Base-by-base conservation (phyloP, 2,329 filamentous ascomycete species). In the Neofusicoccum kwambonambiense region DNA sequence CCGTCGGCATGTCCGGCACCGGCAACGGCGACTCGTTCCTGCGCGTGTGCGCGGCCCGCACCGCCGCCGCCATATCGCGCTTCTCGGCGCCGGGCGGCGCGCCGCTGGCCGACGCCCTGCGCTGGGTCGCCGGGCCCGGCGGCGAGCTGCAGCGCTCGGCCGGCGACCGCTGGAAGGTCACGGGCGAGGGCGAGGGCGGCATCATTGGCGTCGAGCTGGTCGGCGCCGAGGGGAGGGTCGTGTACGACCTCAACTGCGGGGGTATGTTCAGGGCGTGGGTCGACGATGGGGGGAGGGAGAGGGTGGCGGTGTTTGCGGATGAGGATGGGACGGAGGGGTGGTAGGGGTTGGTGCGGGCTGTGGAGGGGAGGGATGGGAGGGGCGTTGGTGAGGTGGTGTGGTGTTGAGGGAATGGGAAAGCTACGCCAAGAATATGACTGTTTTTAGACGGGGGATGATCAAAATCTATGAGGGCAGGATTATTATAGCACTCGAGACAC, bases 11-110 rank as follows among this genome's bases (percentile, higher is more conserved):
- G 9, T 94, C 90, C 0, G 90, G 91, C 0, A 94, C 92, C 0
- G 93, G 93, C 0, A 96, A 97, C 70, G 93, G 93, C 0, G 93
- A 97, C 77, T 92, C 90, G 0, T 97, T 96, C 75, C 82, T 96
- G 15, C 87, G 92, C 3, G 50, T 87, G 2, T 85, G 83, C 13
- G 92, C 92, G 1, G 86, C 85, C 0, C 86, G 90, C 37, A 93
- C 90, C 0, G 87, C 89, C 0, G 89, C 87, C 1, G 87, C 91
- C 0, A 89, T 93, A 69, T 88, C 89, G 17, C 84, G 89, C 12
- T 95, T 90, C 77, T 78, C 80, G 1, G 51, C 68, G 1, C 66
- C 72, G 0, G 37, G 37, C 4, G 64, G 80, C 73, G 63, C 78
- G 69, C 75, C 87, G 0, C 81, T 90, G 0, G 76, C 84, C 1